Evolutionary conservation across 495 filamentous ascomycete species (phyloP), one percentile per base, ranked within the genome.

Genomic region (Aspergillus panamensis): DNA sequence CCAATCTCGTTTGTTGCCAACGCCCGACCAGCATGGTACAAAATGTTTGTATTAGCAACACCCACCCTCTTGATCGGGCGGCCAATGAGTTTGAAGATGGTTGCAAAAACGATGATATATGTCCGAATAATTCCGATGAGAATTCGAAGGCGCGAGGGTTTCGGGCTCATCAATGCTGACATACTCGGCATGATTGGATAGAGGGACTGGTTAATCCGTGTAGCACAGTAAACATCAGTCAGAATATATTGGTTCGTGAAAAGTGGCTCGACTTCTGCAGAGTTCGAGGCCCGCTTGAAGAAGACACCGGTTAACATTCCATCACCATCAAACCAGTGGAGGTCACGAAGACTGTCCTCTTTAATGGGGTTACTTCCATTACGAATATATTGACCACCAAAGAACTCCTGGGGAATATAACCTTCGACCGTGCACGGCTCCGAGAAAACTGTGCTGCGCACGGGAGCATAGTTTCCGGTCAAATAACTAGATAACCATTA

Each of bases 281-380:
- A 32, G 2, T 48, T 10, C 17, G 73, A 60, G 6, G 59, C 60
- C 25, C 70, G 70, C 35, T 62, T 67, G 68, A 89, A 87, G 8
- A 72, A 70, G 0, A 89, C 83, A 13, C 85, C 86, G 20, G 80
- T 77, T 3, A 88, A 79, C 85, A 89, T 88, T 1, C 84, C 86
- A 69, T 88, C 86, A 47, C 86, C 86, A 59, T 88, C 86, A 58
- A 89, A 88, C 84, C 84, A 87, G 59, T 89, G 84, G 20, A 80
- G 75, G 57, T 82, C 77, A 50, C 83, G 76, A n/a, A n/a, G n/a
- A n/a, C 32, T 61, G 53, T 82, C 75, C n/a, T 81, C 69, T 51
- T 85, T 82, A n/a, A 87, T 69, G 8, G 86, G 84, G 63, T 88
- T 88, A 40, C 79, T 80, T 51, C 86, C 84, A 69, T 88, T 87